These are phyloP conservation scores for Passiflora organensis DNA, from an alignment of 345 rosid species.

Conservation along the genomic window DNA sequence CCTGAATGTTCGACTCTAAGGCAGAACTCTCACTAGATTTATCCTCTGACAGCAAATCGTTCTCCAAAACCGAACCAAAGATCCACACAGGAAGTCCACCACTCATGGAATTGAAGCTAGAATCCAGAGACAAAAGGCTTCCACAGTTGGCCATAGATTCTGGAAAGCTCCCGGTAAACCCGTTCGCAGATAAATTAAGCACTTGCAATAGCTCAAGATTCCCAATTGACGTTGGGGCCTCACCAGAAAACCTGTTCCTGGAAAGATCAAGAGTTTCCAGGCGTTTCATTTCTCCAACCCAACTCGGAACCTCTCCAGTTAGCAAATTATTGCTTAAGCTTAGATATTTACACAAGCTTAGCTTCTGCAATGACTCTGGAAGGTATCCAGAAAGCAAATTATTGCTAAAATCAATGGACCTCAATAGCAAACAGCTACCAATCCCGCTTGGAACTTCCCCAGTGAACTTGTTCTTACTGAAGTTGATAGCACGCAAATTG, in stretches of 20 bases:
- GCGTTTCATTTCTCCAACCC: constrained; percentile 72
- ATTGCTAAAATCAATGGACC: constrained; percentile 61
- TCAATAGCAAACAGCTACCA: constrained; percentile 68
- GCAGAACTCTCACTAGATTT: constrained; percentile 23
- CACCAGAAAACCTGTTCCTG: constrained; percentile 51
- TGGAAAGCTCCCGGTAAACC: constrained; percentile 55
- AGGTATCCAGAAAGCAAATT: constrained; percentile 64
- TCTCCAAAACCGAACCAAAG: constrained; percentile 31
- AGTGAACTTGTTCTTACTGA: constrained; percentile 52
- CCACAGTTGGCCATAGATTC: constrained; percentile 53
- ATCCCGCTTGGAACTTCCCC: constrained; percentile 62
- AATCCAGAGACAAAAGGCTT: constrained; percentile 52
- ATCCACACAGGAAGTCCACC: constrained; percentile 64
- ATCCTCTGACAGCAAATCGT: constrained; percentile 31
- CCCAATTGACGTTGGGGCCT: constrained; percentile 54
- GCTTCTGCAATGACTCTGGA: constrained; percentile 66
- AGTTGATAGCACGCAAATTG: constrained; percentile 54
- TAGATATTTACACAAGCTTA: constrained; percentile 53
- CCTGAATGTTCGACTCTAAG: constrained; percentile 45
- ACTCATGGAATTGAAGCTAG: constrained; percentile 59
- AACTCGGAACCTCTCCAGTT: constrained; percentile 56
- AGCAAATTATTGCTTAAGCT: constrained; percentile 53
- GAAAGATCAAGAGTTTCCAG: constrained; percentile 86
- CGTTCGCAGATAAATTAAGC: constrained; percentile 63
- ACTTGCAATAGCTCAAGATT: constrained; percentile 52